Conservation (phyloP, 352 stramenopile species). For the Pythium brachiatum region DNA sequence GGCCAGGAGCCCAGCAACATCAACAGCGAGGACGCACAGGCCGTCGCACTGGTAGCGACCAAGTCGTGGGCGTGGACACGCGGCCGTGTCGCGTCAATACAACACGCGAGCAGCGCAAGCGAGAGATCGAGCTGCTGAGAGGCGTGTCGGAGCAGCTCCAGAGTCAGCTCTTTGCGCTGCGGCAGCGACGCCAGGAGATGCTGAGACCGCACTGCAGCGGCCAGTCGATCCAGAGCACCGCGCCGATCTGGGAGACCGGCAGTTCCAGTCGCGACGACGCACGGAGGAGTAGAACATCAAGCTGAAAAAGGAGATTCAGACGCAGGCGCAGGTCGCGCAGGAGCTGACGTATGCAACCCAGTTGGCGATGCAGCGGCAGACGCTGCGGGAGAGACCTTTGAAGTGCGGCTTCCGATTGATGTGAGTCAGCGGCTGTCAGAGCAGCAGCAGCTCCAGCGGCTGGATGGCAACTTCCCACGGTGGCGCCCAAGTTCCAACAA, state of each 20-base stretch:
- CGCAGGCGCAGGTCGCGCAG: background rate
- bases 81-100: background rate
- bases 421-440: background rate
- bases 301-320: background rate
- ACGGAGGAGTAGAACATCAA: slow-evolving; percentile 18
- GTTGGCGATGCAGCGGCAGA: background rate
- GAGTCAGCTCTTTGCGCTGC: background rate
- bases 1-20: background rate
- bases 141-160: background rate
- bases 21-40: background rate
- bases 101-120: background rate
- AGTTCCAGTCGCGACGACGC: slow-evolving; percentile 37
- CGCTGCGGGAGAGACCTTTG: background rate
- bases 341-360: background rate
- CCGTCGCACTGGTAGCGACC: background rate
- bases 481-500: background rate
- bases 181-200: background rate
- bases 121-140: background rate
- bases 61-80: no score
- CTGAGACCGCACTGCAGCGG: background rate
- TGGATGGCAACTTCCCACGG: background rate
- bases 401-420: background rate
- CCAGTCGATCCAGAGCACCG: background rate
- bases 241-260: slow-evolving; percentile 37
- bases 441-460: background rate